Evolutionary conservation across 805 yeast genomes (phyloP).

Genomic region (Ogataea paraovalis): DNA sequence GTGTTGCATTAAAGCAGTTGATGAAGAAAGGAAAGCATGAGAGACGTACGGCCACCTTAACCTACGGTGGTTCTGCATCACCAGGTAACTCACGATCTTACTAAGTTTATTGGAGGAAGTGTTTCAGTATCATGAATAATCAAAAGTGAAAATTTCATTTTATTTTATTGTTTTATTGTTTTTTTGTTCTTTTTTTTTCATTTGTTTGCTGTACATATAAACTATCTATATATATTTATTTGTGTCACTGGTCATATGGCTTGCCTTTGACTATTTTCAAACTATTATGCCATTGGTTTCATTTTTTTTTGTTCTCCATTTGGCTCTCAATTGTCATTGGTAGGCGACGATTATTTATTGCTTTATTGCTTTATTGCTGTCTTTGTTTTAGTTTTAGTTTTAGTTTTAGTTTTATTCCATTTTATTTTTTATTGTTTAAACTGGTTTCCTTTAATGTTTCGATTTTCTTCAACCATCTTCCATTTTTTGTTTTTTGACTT

Average conservation of each 20-base stretch:
- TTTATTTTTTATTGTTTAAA: neutral
- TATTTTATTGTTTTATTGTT: neutral
- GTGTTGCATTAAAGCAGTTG: constrained; percentile 87
- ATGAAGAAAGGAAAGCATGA: constrained; percentile 93
- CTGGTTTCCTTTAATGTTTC: neutral
- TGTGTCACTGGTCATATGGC: neutral
- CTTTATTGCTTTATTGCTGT: neutral
- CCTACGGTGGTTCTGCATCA: constrained; percentile 19
- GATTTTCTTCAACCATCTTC: neutral
- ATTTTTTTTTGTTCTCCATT: neutral
- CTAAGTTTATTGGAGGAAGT: neutral
- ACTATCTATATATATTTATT: neutral
- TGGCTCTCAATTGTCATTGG: neutral
- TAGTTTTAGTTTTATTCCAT: neutral
- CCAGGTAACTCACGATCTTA: constrained; percentile 12
- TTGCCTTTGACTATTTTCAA: neutral
- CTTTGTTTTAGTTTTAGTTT: neutral
- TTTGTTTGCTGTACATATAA: neutral
- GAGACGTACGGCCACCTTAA: constrained; percentile 54
- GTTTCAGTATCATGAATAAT: neutral
- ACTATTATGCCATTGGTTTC: neutral
- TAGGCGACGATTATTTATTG: neutral
- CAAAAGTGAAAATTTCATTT: neutral
- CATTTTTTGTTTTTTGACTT: neutral
- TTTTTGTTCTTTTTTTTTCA: neutral